Evolutionary conservation across 345 rosid genomes (phyloP).

Genomic region (Ailanthus altissimus): DNA sequence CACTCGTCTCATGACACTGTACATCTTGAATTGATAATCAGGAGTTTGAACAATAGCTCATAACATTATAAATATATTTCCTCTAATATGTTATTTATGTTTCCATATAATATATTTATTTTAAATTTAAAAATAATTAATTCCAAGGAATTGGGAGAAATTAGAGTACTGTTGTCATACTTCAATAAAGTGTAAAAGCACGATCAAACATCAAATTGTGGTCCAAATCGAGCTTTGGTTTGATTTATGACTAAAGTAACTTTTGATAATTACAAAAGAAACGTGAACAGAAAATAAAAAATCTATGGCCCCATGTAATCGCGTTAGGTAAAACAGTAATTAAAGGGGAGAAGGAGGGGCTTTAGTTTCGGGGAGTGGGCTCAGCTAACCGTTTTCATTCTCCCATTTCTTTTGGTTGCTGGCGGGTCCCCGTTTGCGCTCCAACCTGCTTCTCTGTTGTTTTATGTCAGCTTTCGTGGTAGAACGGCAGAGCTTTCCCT

Average conservation of each 20-base stretch:
- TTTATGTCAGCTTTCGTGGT: not conserved
- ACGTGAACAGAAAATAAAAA: not conserved
- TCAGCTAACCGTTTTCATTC: not conserved
- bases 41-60: too few species aligned
- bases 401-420: not conserved
- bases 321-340: not conserved
- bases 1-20: too few species aligned
- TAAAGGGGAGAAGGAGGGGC: not conserved
- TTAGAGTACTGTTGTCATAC: not conserved
- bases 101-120: too few species aligned
- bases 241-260: not conserved
- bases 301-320: too few species aligned
- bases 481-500: not conserved
- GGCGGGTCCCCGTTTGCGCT: not conserved
- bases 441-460: constrained; percentile 6
- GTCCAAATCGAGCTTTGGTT: not conserved
- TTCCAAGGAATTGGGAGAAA: not conserved
- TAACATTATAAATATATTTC: too few species aligned
- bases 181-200: not conserved
- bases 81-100: too few species aligned
- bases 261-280: not conserved
- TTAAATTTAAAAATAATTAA: too few species aligned
- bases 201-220: not conserved
- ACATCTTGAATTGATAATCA: too few species aligned
- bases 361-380: not conserved